A percentile compares a stretch with the other conserved stretches of the same genome.
phyloP scores from a whole-genome alignment of 2,329 filamentous ascomycete species.

The Fusarium sp. region DNA sequence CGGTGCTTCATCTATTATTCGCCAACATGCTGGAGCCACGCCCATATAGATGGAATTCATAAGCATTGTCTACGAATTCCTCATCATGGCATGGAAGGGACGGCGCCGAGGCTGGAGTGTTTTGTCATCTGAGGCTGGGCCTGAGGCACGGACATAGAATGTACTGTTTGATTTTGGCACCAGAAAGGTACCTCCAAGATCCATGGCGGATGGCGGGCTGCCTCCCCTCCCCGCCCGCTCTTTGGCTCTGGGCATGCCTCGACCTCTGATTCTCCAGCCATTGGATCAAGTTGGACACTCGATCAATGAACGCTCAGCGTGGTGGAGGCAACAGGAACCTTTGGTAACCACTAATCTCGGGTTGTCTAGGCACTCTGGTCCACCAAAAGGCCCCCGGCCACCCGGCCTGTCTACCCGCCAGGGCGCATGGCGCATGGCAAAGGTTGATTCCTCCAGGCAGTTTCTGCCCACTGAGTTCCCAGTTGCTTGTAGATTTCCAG shows the following conservation, averaged over 20 bases:
- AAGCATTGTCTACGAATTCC: conserved; percentile 31
- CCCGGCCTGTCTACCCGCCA: conserved; percentile 12
- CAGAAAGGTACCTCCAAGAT: conserved; percentile 6
- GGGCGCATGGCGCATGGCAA: neutral
- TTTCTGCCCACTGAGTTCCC: neutral
- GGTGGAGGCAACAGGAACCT: conserved; percentile 24
- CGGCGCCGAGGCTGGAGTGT: conserved; percentile 12
- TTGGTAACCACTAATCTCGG: conserved; percentile 33
- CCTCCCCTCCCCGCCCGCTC: conserved; percentile 8
- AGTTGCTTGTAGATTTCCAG: neutral
- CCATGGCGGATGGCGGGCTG: conserved; percentile 5
- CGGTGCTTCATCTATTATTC: neutral
- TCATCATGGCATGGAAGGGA: conserved; percentile 15
- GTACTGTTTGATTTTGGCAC: conserved; percentile 2
- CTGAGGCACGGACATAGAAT: neutral
- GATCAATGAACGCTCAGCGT: conserved; percentile 5
- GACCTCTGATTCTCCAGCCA: conserved; percentile 10
- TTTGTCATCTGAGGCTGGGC: conserved; percentile 13
- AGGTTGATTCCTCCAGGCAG: conserved; percentile 1
- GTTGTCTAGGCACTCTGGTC: conserved; percentile 19
- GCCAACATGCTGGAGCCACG: conserved; percentile 3
- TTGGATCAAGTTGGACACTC: conserved; percentile 4
- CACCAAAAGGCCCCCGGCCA: conserved; percentile 30
- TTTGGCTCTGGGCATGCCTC: conserved; percentile 14
- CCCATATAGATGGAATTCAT: conserved; percentile 9